Evolutionary conservation across 306 rosid genomes (phyloP).

Genomic region (Rosa chinensis): DNA sequence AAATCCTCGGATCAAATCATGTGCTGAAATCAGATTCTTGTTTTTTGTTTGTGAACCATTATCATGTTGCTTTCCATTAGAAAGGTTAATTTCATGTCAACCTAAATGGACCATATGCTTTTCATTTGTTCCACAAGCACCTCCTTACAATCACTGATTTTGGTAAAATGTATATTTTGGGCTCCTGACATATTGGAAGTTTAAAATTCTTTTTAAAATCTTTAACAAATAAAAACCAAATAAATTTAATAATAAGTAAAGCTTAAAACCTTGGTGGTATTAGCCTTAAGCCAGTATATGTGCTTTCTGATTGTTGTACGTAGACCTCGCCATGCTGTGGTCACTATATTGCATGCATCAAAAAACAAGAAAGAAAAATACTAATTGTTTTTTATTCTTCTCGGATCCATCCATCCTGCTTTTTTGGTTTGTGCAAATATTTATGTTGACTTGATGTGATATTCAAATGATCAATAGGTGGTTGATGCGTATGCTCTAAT

Average conservation of each 20-base stretch:
- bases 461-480: constrained; percentile 53
- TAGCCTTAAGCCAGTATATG: neutral
- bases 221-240: neutral
- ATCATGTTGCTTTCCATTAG: neutral
- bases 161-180: neutral
- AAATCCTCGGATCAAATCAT: neutral
- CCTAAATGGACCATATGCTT: neutral
- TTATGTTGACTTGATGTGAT: constrained; percentile 34
- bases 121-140: neutral
- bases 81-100: neutral
- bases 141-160: neutral
- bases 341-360: neutral
- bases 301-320: constrained; percentile 10
- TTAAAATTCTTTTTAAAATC: neutral
- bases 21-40: neutral
- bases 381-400: neutral
- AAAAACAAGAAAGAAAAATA: neutral
- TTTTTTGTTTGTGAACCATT: neutral
- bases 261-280: neutral
- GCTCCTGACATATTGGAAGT: neutral
- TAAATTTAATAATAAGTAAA: neutral
- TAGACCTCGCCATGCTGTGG: neutral
- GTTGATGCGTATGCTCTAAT: constrained; percentile 95
- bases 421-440: constrained; percentile 10
- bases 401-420: neutral